Conservation (phyloP, 192 early-diverging fungal genomes). For the Tieghemiomyces parasiticus region DNA sequence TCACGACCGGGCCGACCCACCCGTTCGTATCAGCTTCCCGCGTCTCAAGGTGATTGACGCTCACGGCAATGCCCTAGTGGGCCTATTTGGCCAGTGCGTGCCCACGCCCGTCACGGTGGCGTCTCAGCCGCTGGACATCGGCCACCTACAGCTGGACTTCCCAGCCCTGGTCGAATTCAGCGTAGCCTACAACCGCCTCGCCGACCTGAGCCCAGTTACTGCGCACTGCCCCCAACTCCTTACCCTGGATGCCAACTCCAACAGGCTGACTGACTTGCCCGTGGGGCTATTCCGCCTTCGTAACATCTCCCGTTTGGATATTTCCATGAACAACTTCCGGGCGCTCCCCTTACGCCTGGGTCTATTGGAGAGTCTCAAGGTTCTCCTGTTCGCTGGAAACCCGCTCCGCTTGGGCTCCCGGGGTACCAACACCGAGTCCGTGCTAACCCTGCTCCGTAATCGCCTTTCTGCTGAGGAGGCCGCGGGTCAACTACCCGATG, state of each 20-base stretch:
- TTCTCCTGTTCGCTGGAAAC: constrained; percentile 2
- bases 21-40: neutral
- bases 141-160: neutral
- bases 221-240: neutral
- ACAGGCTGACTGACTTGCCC: neutral
- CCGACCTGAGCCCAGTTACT: neutral
- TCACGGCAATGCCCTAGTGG: neutral
- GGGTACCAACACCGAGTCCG: neutral
- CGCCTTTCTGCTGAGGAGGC: neutral
- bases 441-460: neutral
- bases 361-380: neutral
- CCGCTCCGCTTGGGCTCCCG: neutral
- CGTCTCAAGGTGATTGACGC: neutral
- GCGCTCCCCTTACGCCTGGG: neutral
- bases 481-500: neutral
- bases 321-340: neutral
- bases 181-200: constrained; percentile 2
- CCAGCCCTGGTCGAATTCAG: neutral
- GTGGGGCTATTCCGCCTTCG: neutral
- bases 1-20: neutral
- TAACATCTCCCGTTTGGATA: neutral
- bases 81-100: neutral
- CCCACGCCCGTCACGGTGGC: neutral
- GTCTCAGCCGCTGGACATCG: neutral
- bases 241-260: neutral